Percentiles rank a stretch among this genome's conserved stretches.
Conservation (phyloP, 805 yeast species). For the Isabelozyma heimii region DNA sequence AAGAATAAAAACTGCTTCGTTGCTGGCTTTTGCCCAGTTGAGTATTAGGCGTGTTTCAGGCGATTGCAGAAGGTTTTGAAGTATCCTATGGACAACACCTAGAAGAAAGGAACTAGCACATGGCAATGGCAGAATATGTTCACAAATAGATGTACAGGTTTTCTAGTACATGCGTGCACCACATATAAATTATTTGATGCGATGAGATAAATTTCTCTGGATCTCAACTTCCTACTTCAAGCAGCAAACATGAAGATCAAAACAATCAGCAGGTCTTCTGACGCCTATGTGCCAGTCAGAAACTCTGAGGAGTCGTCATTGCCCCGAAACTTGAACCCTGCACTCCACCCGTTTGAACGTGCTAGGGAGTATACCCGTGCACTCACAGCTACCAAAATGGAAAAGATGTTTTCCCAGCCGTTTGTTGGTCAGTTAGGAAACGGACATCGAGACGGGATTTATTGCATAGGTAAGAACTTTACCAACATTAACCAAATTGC, state of each 20-base stretch:
- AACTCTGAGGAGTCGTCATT: slow-evolving; percentile 84
- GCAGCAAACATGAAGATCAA: slow-evolving; percentile 69
- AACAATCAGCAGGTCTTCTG: slow-evolving; percentile 86
- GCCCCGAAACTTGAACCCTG: slow-evolving; percentile 90
- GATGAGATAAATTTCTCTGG: neutral
- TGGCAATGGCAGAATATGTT: too few species aligned
- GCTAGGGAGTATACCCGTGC: slow-evolving; percentile 97
- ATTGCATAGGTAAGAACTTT: slow-evolving; percentile 78
- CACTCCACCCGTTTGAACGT: slow-evolving; percentile 93
- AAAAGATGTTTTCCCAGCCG: slow-evolving; percentile 96
- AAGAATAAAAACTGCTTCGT: neutral
- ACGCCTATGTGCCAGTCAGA: slow-evolving; percentile 87
- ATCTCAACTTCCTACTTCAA: neutral
- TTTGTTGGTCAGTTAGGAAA: slow-evolving; percentile 91
- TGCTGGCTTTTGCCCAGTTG: too few species aligned
- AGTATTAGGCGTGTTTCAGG: too few species aligned
- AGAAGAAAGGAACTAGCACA: too few species aligned
- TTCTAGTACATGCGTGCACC: neutral
- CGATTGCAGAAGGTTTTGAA: too few species aligned
- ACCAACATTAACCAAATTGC: slow-evolving; percentile 71
- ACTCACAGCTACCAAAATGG: slow-evolving; percentile 89
- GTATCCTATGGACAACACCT: too few species aligned
- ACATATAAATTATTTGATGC: neutral
- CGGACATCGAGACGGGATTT: slow-evolving; percentile 95
- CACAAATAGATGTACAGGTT: neutral